Percentiles rank a stretch among this genome's conserved stretches.
Conservation (phyloP, 176 grass and related monocot species). For the Secale cereale region DNA sequence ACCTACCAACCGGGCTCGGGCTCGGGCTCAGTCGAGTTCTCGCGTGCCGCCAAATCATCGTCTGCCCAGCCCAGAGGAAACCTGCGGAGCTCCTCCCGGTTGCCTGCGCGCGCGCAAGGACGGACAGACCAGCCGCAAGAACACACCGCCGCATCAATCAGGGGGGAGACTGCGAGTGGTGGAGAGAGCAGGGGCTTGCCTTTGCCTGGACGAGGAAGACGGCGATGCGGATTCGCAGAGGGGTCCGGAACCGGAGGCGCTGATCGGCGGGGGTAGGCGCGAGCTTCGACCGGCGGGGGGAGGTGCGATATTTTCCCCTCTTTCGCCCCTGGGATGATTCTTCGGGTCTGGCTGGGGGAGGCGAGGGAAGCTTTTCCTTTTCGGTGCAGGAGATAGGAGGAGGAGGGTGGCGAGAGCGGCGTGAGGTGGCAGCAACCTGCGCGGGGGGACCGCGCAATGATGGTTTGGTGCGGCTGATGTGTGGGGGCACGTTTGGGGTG, state of each 20-base stretch:
- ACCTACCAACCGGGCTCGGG: neutral
- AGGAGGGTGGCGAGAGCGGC: neutral
- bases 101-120: neutral
- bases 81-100: no score
- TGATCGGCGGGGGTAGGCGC: neutral
- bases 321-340: neutral
- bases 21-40: neutral
- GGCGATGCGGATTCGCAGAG: neutral
- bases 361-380: constrained; percentile 10
- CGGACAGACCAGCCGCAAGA: neutral
- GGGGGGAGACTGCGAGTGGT: neutral
- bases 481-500: neutral
- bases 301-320: neutral
- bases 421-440: neutral
- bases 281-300: neutral
- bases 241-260: neutral
- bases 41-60: neutral
- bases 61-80: neutral
- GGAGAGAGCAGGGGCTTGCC: neutral
- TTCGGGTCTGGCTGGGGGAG: neutral
- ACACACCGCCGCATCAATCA: neutral
- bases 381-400: neutral
- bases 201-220: neutral
- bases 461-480: neutral
- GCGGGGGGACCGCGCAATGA: neutral